Percentiles rank a stretch among this genome's conserved stretches.
phyloP scores from a whole-genome alignment of 371 early-diverging fungal species.

The Mycotypha africana region DNA sequence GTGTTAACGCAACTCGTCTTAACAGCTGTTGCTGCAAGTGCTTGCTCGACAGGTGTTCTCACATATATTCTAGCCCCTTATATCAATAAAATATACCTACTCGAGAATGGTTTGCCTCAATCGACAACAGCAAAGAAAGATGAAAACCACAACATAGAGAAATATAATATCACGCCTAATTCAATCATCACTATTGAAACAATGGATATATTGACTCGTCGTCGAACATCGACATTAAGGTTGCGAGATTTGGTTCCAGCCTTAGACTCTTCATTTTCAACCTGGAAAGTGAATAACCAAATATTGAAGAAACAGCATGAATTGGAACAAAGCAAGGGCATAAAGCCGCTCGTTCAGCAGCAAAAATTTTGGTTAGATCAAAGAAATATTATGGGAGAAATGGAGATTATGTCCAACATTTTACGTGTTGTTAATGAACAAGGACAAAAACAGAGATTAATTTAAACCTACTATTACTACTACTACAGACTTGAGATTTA shows the following conservation, averaged over 20 bases:
- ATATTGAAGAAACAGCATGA: constrained; percentile 7
- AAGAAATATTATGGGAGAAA: constrained; percentile 29
- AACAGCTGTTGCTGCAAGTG: constrained; percentile 38
- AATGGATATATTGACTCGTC: constrained; percentile 29
- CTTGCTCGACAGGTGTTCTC: constrained; percentile 41
- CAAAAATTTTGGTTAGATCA: constrained; percentile 43
- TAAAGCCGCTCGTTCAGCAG: constrained; percentile 17
- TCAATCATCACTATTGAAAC: constrained; percentile 37
- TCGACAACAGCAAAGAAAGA: neutral
- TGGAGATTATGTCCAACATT: constrained; percentile 29
- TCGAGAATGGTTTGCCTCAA: neutral
- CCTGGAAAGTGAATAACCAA: constrained; percentile 31
- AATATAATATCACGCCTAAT: constrained; percentile 39
- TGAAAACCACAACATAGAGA: neutral
- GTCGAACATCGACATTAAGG: constrained; percentile 22
- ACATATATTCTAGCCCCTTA: constrained; percentile 41
- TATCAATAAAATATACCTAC: constrained; percentile 29
- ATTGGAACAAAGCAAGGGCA: constrained; percentile 10
- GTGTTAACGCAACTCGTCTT: constrained; percentile 16
- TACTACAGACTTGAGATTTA: no score
- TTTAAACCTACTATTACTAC: no score
- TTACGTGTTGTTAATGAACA: constrained; percentile 32
- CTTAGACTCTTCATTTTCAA: constrained; percentile 18
- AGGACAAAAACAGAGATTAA: constrained; percentile 6
- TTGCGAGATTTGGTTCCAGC: constrained; percentile 26